These are phyloP conservation scores for Ricinus communis DNA, from an alignment of 345 rosid species.

Conservation along the genomic window DNA sequence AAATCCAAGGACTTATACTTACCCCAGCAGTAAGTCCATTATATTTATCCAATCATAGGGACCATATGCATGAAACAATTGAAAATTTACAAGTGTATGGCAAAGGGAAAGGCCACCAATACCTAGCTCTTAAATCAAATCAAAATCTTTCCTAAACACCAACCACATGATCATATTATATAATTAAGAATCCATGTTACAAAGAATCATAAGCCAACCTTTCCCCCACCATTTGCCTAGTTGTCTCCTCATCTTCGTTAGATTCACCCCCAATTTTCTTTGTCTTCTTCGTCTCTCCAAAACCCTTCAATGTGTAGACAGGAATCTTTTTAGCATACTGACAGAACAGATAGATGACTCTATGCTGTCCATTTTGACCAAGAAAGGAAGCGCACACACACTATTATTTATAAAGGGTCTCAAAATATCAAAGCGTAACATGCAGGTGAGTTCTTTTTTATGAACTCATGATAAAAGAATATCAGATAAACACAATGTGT, in stretches of 20 bases:
- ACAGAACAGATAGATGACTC: conserved; percentile 59
- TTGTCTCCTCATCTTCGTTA: conserved; percentile 41
- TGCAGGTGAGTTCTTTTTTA: conserved; percentile 58
- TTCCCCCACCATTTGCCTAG: conserved; percentile 35
- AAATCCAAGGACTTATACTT: neutral
- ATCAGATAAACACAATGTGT: neutral
- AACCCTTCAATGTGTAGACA: conserved; percentile 20
- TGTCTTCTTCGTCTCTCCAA: conserved; percentile 54
- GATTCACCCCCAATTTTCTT: conserved; percentile 37
- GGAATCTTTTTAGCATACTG: conserved; percentile 43
- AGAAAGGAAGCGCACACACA: neutral
- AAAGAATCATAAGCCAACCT: conserved; percentile 42
- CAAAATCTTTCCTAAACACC: conserved; percentile 20
- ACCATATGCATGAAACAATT: neutral
- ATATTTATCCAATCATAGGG: neutral
- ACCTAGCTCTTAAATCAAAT: conserved; percentile 13
- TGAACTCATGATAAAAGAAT: neutral
- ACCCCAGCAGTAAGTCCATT: neutral
- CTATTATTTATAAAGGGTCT: neutral
- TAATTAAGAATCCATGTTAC: conserved; percentile 36
- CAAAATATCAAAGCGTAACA: conserved; percentile 34
- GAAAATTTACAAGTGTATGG: conserved; percentile 37
- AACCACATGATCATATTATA: conserved; percentile 42
- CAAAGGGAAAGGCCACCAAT: conserved; percentile 31
- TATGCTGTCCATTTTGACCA: conserved; percentile 58